Conservation (phyloP, 73 alveolate genomes). For the Vitrella brassicaformis region DNA sequence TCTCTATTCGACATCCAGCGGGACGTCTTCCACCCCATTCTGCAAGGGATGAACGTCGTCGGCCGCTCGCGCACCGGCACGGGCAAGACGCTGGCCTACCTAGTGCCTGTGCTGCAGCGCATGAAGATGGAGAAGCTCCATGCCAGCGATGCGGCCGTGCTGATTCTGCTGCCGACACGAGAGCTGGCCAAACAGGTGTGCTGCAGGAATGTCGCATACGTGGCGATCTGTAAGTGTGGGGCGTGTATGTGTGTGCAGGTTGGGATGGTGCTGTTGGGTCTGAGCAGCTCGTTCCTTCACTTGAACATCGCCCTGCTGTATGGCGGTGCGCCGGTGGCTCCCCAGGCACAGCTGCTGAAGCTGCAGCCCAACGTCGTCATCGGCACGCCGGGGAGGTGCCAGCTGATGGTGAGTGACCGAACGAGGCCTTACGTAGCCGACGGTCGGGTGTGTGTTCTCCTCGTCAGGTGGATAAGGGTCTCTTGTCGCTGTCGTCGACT, state of each 20-base stretch:
- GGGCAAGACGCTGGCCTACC: slow-evolving; percentile 52
- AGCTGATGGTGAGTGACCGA: background rate
- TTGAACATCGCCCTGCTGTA: background rate
- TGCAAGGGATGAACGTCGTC: slow-evolving; percentile 50
- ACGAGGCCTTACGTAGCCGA: too few relatives aligned
- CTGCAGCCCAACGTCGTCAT: background rate
- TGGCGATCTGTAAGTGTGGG: too few relatives aligned
- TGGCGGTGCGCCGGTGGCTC: background rate
- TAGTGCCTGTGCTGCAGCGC: slow-evolving; percentile 47
- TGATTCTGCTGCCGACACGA: slow-evolving; percentile 49
- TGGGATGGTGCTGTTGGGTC: slow-evolving; percentile 16
- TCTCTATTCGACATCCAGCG: slow-evolving; percentile 42
- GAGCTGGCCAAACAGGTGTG: slow-evolving; percentile 54
- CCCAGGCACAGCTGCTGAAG: background rate
- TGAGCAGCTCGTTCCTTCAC: background rate
- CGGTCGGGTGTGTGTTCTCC: too few relatives aligned
- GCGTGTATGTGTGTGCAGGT: too few relatives aligned
- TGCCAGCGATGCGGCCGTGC: slow-evolving; percentile 47
- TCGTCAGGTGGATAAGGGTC: too few relatives aligned
- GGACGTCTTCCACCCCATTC: slow-evolving; percentile 53
- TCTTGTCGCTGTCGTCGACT: background rate
- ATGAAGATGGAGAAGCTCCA: slow-evolving; percentile 39
- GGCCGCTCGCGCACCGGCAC: slow-evolving; percentile 55
- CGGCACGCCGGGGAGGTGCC: background rate
- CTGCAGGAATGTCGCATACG: too few relatives aligned